These are phyloP conservation scores for Clonostachys sp. DNA, from an alignment of 2,329 filamentous ascomycete genomes.

Conservation along the genomic window DNA sequence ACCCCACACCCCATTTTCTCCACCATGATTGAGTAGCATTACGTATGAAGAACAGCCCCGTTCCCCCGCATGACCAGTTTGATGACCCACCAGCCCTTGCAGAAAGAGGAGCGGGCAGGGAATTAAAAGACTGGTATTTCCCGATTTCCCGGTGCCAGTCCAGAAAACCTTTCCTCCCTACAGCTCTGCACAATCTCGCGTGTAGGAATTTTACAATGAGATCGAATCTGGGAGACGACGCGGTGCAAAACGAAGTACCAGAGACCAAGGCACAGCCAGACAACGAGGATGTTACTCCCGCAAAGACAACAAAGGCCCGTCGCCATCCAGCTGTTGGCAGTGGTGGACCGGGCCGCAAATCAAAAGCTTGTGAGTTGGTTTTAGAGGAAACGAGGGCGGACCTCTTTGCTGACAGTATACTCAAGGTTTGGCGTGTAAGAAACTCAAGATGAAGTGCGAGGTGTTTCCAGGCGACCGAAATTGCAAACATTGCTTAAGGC, in stretches of 20 bases:
- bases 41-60: no score
- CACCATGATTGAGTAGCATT: neutral
- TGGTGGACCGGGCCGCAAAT: neutral
- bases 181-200: neutral
- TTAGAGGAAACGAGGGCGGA: neutral
- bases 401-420: neutral
- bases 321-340: neutral
- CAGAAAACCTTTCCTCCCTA: neutral
- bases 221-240: neutral
- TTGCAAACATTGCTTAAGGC: neutral
- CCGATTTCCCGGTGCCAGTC: constrained; percentile 1
- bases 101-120: no score
- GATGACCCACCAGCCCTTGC: no score
- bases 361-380: neutral
- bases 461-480: neutral
- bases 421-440: constrained; percentile 1
- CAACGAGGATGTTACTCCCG: neutral
- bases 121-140: neutral
- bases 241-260: neutral
- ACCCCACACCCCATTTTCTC: neutral
- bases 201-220: neutral
- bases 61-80: no score
- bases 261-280: neutral
- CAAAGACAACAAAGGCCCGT: neutral
- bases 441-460: constrained; percentile 2